These are phyloP conservation scores for Ceratopteris richardii DNA, from an alignment of 75 land plant genomes.

Conservation along the genomic window DNA sequence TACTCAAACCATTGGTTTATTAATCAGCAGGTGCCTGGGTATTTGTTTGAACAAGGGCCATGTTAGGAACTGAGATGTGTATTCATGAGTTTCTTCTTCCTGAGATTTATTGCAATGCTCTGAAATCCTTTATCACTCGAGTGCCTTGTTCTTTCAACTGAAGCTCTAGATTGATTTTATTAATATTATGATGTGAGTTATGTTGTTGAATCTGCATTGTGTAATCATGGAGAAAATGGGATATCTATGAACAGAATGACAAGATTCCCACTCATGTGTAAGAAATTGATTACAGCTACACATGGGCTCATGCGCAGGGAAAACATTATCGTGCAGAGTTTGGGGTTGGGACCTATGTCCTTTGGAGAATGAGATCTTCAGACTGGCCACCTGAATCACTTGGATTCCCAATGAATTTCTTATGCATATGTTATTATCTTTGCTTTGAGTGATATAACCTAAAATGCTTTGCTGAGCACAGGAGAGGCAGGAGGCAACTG, in stretches of 20 bases:
- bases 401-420: constrained; percentile 4
- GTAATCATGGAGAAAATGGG: neutral
- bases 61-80: too few relatives aligned
- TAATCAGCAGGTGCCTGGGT: too few relatives aligned
- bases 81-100: too few relatives aligned
- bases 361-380: neutral
- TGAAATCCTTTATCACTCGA: too few relatives aligned
- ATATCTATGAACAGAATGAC: constrained; percentile 3
- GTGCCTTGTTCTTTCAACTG: too few relatives aligned
- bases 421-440: constrained; percentile 1
- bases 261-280: constrained; percentile 9
- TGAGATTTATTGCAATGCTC: too few relatives aligned
- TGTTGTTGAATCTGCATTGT: too few relatives aligned
- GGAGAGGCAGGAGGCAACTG: constrained; percentile 78
- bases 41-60: too few relatives aligned
- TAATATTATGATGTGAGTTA: too few relatives aligned
- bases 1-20: too few relatives aligned
- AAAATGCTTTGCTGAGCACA: constrained; percentile 21
- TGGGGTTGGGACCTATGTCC: constrained; percentile 9
- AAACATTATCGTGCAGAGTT: constrained; percentile 11
- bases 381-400: neutral
- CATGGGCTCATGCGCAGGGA: constrained; percentile 28
- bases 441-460: too few relatives aligned
- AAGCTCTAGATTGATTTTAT: too few relatives aligned
- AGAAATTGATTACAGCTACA: constrained; percentile 27